phyloP scores from a whole-genome alignment of 352 stramenopile genomes.

The Phytophthora fragariae region DNA sequence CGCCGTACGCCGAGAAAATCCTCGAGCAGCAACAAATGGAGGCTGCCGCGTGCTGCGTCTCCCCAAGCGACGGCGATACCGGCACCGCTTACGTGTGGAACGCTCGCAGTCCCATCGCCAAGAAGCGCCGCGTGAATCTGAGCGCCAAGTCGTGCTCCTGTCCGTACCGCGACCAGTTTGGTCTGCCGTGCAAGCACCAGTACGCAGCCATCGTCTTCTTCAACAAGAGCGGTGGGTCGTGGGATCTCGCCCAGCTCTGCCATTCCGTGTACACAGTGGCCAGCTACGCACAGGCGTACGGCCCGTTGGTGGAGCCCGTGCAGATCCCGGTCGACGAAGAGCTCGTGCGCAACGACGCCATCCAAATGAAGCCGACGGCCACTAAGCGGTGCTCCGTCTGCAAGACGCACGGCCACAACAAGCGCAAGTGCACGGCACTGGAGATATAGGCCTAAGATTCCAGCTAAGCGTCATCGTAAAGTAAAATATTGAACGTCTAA shows the following conservation, averaged over 20 bases:
- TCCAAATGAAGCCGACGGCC: conserved; percentile 42
- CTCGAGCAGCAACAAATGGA: conserved; percentile 44
- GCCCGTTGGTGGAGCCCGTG: conserved; percentile 36
- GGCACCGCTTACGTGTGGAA: conserved; percentile 54
- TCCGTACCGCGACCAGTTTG: conserved; percentile 43
- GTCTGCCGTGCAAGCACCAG: conserved; percentile 52
- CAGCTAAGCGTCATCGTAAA: neutral
- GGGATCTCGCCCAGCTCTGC: conserved; percentile 46
- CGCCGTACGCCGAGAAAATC: conserved; percentile 43
- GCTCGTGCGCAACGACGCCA: conserved; percentile 46
- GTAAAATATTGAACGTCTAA: neutral
- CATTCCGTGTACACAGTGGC: conserved; percentile 41
- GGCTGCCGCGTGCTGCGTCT: conserved; percentile 44
- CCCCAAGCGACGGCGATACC: conserved; percentile 47
- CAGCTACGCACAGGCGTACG: conserved; percentile 44
- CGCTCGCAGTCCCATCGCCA: conserved; percentile 31
- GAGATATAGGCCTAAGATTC: conserved; percentile 7
- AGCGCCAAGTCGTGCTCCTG: conserved; percentile 45
- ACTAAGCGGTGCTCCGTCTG: conserved; percentile 52
- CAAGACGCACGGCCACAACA: conserved; percentile 56
- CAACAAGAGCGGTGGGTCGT: conserved; percentile 45
- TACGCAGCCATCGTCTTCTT: conserved; percentile 47
- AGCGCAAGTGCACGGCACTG: conserved; percentile 43
- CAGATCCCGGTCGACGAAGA: conserved; percentile 57
- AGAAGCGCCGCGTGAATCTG: conserved; percentile 53